Base-by-base conservation (phyloP, 768 basidiomycete genomes). In the Infundibulicybe gibba region DNA sequence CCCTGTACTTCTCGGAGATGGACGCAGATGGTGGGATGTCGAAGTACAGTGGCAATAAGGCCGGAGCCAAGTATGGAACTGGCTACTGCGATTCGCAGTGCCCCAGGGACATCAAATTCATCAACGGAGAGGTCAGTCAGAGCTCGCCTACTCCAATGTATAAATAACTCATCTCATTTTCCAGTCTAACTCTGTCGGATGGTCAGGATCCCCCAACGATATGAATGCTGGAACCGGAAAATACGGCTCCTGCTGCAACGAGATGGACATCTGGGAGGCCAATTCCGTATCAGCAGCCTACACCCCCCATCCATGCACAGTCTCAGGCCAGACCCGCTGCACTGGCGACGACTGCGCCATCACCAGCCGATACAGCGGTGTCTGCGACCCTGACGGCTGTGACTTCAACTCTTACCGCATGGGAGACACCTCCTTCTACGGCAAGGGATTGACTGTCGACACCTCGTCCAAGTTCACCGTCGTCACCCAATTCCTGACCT, bases 201-300 rank as follows among this genome's bases (percentile, higher is more conserved):
- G 78, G 77, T 59, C 54, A 11, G 45, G 55, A 13, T 58, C 62
- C 13, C 35, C 65, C 47, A 68, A 52, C 53, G 67, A 70, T 47
- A 51, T 66, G 50, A 80, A 79, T 62, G 61, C 75, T 11, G 77
- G 77, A 20, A 62, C 61, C 6, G 77, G 78, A 32, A 20, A 58
- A 20, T 67, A 58, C 54, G 78, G 78, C 51, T 62, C 77, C n/a
- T 80, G 78, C 70, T 80, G 79, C 60, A 68, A 61, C 49, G 78
- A 79, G 63, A 79, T 80, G 77, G 78, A 80, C 59, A 67, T 80
- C 58, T 80, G 78, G 78, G 77, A 79, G 54, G 76, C 77, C 54
- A 79, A 79, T 68, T 66, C 63, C 53, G 64, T 69, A 50, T 64
- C 79, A n/a, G 63, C 72, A 16, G 78, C 77, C 15, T 72, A 61